Evolutionary conservation across 1,284 basidiomycete genomes (phyloP), one percentile per base, ranked within the genome.

Genomic region (Leccinum pseudoinsigne): DNA sequence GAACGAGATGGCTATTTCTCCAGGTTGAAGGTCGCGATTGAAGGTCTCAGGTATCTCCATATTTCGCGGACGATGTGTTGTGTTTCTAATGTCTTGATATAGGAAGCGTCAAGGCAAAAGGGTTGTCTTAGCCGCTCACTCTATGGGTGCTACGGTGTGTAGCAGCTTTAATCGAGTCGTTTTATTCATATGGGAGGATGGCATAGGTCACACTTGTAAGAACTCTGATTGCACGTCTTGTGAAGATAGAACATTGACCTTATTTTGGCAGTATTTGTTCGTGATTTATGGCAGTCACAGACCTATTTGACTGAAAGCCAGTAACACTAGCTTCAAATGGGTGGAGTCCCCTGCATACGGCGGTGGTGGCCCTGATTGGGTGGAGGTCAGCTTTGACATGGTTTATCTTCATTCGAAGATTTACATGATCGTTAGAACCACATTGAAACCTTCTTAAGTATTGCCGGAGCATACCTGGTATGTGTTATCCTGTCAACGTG

Each of bases 1-100:
- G 89, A 90, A 67, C 86, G 97, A 36, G 97, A 99, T 75, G 89
- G 89, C 4, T 98, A 96, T 77, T 98, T 97, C 72, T 94, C 93
- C 0, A 87, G 86, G 62, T 82, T 99, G 57, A 98, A 97, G 78
- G 72, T 81, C 7, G 90, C 86, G 4, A 93, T 98, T 57, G 97
- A 99, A 77, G 82, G 89, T 55, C 88, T 96, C 73, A 88, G 85
- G 90, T 90, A 67, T 64, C 82, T 75, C 28, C 14, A 5, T 34
- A 26, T 50, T 55, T 12, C 12, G 36, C 10, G 4, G 5, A 51
- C 3, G 12, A 10, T 26, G 55, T 1, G 28, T 16, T 18, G 14
- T 34, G 53, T 6, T 45, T 31, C 7, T 36, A 61, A 36, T 56
- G 9, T 38, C 10, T 57, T 18, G 11, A 54, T 45, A 8, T 71